Evolutionary conservation across 2,329 filamentous ascomycete genomes (phyloP), one percentile per base, ranked within the genome.

Genomic region (Apiospora hydei): DNA sequence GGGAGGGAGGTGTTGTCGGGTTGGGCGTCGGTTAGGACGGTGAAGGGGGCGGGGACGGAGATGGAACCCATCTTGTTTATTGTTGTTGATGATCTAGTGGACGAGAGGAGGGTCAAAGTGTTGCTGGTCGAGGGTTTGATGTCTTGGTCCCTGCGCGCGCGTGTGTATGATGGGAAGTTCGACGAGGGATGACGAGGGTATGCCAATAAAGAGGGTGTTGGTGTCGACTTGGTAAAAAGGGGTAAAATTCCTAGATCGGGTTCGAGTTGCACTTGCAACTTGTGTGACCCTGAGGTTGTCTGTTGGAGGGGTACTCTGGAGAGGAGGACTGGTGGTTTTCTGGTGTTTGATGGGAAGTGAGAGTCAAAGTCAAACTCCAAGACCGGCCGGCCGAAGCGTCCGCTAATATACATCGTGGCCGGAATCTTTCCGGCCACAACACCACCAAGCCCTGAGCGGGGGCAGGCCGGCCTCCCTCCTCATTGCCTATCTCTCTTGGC

Each of bases 1-100:
- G 91, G 91, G 41, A 94, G 84, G 61, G 89, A 87, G 71, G 80
- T 87, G 81, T 93, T 90, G 73, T 90, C 82, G 1, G 90, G 89
- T 79, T 83, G 85, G 72, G 90, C 88, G 83, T 93, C 91, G 71
- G 86, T 83, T 61, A 94, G 85, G 82, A 94, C 88, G 71, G 86
- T 83, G 80, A 93, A 93, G 72, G 80, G 78, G 64, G 16, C 5
- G 26, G 46, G 71, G 44, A 30, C 4, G 66, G 44, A 47, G n/a
- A 30, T n/a, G n/a, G 51, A 67, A 13, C 46, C 13, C 51, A 41
- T 53, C 26, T 44, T 69, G 49, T 26, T 69, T 26, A 46, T 18
- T 5, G 24, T 18, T 57, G 11, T n/a, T 67, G 14, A 21, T 4
- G 34, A 13, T n/a, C 6, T 6, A 34, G 14, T 11, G n/a, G 66